Evolutionary conservation across 2,329 filamentous ascomycete genomes (phyloP).

Genomic region (Phialocephala subalpina): DNA sequence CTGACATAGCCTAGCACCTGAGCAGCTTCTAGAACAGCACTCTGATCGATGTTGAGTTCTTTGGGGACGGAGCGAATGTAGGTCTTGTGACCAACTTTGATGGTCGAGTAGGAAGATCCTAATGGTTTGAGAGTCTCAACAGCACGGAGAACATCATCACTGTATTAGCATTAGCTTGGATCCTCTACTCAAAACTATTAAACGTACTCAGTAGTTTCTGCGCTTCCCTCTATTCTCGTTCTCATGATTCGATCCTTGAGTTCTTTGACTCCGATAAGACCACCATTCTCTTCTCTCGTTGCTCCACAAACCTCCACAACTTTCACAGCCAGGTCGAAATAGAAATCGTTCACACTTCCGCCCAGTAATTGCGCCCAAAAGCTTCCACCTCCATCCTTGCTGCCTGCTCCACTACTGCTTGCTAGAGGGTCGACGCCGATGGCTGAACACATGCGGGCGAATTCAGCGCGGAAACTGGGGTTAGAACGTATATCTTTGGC

Average conservation of each 20-base stretch:
- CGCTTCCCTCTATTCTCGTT: constrained; percentile 76
- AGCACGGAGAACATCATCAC: constrained; percentile 89
- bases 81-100: constrained; percentile 82
- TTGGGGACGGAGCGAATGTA: constrained; percentile 95
- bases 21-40: constrained; percentile 88
- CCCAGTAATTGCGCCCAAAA: constrained; percentile 95
- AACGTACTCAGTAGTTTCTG: constrained; percentile 78
- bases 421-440: constrained; percentile 96
- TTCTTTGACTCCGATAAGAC: constrained; percentile 85
- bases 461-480: constrained; percentile 93
- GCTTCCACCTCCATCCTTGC: constrained; percentile 62
- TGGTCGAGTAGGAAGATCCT: constrained; percentile 85
- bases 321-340: constrained; percentile 95
- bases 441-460: constrained; percentile 96
- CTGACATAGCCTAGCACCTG: constrained; percentile 91
- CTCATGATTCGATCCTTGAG: constrained; percentile 78
- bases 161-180: constrained; percentile 42
- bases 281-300: constrained; percentile 90
- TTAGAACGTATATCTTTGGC: constrained; percentile 95
- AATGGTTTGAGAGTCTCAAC: constrained; percentile 88
- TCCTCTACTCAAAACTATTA: constrained; percentile 11
- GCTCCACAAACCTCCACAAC: constrained; percentile 92
- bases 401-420: constrained; percentile 62
- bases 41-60: constrained; percentile 94
- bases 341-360: constrained; percentile 94